A percentile compares a stretch with the other conserved stretches of the same genome.
phyloP scores from a whole-genome alignment of 2,329 filamentous ascomycete genomes.

The Mollisiaceae sp. region DNA sequence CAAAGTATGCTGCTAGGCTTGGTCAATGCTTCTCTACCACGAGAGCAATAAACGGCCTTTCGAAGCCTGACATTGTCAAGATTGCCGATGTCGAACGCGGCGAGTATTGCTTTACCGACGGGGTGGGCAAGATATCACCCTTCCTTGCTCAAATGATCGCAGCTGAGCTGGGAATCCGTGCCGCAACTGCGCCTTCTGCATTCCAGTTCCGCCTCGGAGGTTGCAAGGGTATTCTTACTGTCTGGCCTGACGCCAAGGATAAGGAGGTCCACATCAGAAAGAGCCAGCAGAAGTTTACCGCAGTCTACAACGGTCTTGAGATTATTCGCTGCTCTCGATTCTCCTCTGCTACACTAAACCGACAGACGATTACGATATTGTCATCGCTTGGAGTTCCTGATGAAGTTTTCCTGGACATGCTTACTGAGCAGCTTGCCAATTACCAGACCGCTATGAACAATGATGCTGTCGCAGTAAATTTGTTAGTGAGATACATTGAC shows the following conservation, averaged over 20 bases:
- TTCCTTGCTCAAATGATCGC: constrained; percentile 77
- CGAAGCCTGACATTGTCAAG: constrained; percentile 58
- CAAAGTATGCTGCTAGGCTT: constrained; percentile 86
- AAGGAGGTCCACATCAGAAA: constrained; percentile 78
- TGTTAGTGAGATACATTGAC: constrained; percentile 80
- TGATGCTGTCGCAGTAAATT: constrained; percentile 64
- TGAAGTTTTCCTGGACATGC: constrained; percentile 68
- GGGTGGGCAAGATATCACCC: constrained; percentile 88
- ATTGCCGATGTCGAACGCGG: constrained; percentile 67
- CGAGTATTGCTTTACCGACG: constrained; percentile 81
- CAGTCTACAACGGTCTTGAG: constrained; percentile 74
- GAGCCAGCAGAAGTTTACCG: constrained; percentile 87
- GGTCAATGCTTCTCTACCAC: constrained; percentile 98
- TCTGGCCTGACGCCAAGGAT: constrained; percentile 71
- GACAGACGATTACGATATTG: constrained; percentile 88
- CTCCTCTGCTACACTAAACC: constrained; percentile 80
- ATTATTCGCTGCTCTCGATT: constrained; percentile 82
- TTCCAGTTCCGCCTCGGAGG: constrained; percentile 93
- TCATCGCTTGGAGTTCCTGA: constrained; percentile 76
- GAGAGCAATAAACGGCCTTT: constrained; percentile 69
- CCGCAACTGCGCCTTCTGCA: constrained; percentile 71
- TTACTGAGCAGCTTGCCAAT: constrained; percentile 68
- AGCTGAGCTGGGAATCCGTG: constrained; percentile 68
- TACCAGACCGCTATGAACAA: constrained; percentile 74
- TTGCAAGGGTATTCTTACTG: constrained; percentile 84